Evolutionary conservation across 73 alveolate species (phyloP).

Genomic region (Paramecium pentaurelia): DNA sequence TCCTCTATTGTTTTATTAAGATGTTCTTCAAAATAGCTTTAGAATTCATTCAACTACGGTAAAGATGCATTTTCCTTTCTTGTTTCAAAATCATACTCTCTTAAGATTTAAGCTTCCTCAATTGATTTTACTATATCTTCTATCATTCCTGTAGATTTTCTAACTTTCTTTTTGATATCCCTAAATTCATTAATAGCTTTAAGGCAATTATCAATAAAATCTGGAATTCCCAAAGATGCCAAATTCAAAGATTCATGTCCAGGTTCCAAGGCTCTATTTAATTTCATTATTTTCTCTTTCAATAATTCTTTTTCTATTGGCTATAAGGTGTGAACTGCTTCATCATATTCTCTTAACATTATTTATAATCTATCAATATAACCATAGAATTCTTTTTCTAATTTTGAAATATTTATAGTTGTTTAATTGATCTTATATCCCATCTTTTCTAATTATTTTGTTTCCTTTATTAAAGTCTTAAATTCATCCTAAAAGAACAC

Average conservation of each 20-base stretch:
- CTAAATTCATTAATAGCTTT: slow-evolving; percentile 90
- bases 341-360: slow-evolving; percentile 89
- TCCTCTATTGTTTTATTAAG: slow-evolving; percentile 87
- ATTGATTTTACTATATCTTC: slow-evolving; percentile 53
- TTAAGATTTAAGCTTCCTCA: background rate
- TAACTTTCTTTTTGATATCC: slow-evolving; percentile 72
- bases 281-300: slow-evolving; percentile 58
- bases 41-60: slow-evolving; percentile 69
- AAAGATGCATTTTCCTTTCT: slow-evolving; percentile 49
- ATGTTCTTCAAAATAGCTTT: slow-evolving; percentile 95
- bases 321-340: slow-evolving; percentile 81
- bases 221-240: slow-evolving; percentile 94
- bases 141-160: slow-evolving; percentile 41
- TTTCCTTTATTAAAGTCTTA: slow-evolving; percentile 89
- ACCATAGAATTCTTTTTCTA: slow-evolving; percentile 83
- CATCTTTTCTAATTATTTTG: slow-evolving; percentile 85
- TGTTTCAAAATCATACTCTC: slow-evolving; percentile 55
- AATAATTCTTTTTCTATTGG: slow-evolving; percentile 76
- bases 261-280: slow-evolving; percentile 74
- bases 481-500: slow-evolving; percentile 90
- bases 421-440: slow-evolving; percentile 87
- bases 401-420: slow-evolving; percentile 91
- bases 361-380: slow-evolving; percentile 87
- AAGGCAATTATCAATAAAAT: slow-evolving; percentile 89
- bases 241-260: slow-evolving; percentile 92